These are phyloP conservation scores for Annulohypoxylon nitens DNA, from an alignment of 495 filamentous ascomycete genomes.

Conservation along the genomic window DNA sequence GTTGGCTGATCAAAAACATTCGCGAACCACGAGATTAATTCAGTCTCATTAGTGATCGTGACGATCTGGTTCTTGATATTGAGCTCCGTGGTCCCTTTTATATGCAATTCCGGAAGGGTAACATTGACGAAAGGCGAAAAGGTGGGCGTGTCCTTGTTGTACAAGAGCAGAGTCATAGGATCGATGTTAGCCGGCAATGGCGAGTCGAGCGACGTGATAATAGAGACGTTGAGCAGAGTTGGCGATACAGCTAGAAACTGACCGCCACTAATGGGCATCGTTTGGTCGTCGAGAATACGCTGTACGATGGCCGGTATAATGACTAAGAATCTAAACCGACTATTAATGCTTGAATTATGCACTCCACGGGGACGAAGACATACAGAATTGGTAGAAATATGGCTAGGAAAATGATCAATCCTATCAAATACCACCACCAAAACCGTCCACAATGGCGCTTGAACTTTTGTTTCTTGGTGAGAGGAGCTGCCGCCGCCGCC, in stretches of 20 bases:
- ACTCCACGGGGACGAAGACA: slow-evolving; percentile 26
- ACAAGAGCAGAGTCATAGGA: slow-evolving; percentile 54
- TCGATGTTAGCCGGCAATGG: slow-evolving; percentile 55
- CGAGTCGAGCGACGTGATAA: slow-evolving; percentile 54
- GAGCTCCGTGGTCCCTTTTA: slow-evolving; percentile 55
- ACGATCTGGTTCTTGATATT: slow-evolving; percentile 54
- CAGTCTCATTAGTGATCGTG: slow-evolving; percentile 54
- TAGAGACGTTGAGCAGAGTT: slow-evolving; percentile 53
- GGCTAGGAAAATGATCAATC: slow-evolving; percentile 55
- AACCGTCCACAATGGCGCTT: slow-evolving; percentile 57
- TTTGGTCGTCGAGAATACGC: slow-evolving; percentile 56
- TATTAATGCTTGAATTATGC: slow-evolving; percentile 19
- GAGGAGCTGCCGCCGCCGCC: slow-evolving; percentile 32
- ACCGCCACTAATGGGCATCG: slow-evolving; percentile 55
- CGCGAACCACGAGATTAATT: slow-evolving; percentile 55
- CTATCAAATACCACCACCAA: slow-evolving; percentile 60
- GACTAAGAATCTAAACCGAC: slow-evolving; percentile 50
- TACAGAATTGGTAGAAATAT: slow-evolving; percentile 61
- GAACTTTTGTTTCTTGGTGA: slow-evolving; percentile 51
- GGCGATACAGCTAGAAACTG: slow-evolving; percentile 54
- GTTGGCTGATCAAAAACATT: slow-evolving; percentile 55
- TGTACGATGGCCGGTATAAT: slow-evolving; percentile 60
- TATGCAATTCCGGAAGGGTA: slow-evolving; percentile 51
- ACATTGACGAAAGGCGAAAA: slow-evolving; percentile 55
- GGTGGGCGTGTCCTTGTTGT: slow-evolving; percentile 52